These are phyloP conservation scores for Phialophora verrucosa DNA, from an alignment of 2,329 filamentous ascomycete species.

Conservation along the genomic window DNA sequence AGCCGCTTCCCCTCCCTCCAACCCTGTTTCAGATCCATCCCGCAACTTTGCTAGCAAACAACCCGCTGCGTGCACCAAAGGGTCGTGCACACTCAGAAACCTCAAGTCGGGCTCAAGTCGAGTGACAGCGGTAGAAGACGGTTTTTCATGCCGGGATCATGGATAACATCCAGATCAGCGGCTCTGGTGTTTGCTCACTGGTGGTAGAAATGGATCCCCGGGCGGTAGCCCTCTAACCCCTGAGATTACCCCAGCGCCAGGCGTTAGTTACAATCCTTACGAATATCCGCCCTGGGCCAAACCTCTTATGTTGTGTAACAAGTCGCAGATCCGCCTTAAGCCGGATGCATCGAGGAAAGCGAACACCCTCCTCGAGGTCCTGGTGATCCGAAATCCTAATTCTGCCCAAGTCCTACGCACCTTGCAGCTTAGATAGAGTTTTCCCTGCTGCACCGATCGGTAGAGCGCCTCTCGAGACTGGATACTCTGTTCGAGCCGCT, in stretches of 20 bases:
- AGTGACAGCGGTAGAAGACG: background rate
- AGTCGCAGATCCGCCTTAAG: conserved; percentile 11
- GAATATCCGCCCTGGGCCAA: background rate
- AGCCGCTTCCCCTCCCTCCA: background rate
- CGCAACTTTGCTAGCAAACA: background rate
- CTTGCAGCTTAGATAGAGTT: conserved; percentile 2
- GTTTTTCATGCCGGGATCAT: background rate
- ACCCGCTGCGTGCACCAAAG: background rate
- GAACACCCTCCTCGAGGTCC: background rate
- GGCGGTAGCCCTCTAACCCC: background rate
- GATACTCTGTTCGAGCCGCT: background rate
- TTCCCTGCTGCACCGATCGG: background rate
- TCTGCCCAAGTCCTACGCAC: background rate
- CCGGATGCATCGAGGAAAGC: background rate
- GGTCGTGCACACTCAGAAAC: background rate
- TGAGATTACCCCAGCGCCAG: background rate
- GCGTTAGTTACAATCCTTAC: background rate
- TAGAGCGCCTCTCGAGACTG: background rate
- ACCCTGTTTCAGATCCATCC: background rate
- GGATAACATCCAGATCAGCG: background rate
- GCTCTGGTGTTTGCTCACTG: background rate
- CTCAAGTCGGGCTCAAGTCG: background rate
- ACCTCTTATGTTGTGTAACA: conserved; percentile 7
- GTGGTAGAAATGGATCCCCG: background rate
- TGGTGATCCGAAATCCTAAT: background rate